These are phyloP conservation scores for Tremella yokohamensis DNA, from an alignment of 768 basidiomycete genomes.

Conservation along the genomic window DNA sequence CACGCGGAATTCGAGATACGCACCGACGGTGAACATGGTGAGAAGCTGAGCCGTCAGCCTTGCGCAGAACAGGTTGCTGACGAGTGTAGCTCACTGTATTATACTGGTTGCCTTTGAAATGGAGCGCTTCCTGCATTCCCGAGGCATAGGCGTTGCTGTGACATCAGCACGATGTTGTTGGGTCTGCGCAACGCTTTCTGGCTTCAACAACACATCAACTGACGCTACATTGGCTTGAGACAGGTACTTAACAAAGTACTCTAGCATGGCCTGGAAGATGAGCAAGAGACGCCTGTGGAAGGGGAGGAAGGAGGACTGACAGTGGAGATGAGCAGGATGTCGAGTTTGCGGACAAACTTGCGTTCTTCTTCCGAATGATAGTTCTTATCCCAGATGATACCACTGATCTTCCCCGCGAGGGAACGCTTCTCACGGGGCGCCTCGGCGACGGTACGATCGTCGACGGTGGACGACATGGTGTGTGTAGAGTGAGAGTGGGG, in stretches of 20 bases:
- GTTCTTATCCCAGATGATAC: conserved; percentile 18
- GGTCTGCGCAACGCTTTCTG: not conserved
- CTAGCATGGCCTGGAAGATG: conserved; percentile 3
- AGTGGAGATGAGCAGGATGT: conserved; percentile 35
- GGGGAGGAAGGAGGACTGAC: conserved; percentile 25
- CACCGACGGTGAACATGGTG: no score
- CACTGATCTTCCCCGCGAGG: not conserved
- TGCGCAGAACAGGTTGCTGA: no score
- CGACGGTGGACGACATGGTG: no score
- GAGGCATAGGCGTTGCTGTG: conserved; percentile 15
- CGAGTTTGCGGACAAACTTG: conserved; percentile 41
- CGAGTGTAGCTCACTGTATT: conserved; percentile 8
- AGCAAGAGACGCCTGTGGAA: not conserved
- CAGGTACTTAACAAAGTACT: conserved; percentile 17
- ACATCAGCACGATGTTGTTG: not conserved
- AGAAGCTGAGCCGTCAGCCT: not conserved
- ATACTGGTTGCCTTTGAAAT: conserved; percentile 26
- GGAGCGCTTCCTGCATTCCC: conserved; percentile 35
- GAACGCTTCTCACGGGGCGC: no score
- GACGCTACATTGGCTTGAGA: conserved; percentile 16
- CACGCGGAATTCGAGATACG: no score
- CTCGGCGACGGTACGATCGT: no score
- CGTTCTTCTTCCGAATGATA: conserved; percentile 30
- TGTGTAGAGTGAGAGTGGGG: no score
- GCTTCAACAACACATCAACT: no score